Base-by-base conservation (phyloP, 2,329 filamentous ascomycete genomes). In the Gliomastix tumulicola region DNA sequence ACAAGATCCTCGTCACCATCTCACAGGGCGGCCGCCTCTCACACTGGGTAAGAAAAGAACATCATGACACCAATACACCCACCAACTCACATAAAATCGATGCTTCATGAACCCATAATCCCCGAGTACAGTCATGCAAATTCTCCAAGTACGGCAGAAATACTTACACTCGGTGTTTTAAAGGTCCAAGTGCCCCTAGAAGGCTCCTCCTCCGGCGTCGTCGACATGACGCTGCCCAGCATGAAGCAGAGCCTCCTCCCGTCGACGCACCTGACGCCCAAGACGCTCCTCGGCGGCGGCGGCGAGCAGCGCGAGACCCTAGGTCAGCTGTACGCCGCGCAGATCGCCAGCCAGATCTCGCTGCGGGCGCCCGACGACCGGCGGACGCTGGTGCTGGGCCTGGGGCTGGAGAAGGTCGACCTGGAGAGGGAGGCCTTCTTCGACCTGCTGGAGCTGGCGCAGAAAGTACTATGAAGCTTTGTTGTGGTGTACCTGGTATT, bases 1-100 rank as follows among this genome's bases (percentile, higher is more conserved):
- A 97, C 71, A 94, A 88, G 61, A 88, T 98, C 49, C 65, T 98
- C 49, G 68, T 98, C 44, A 96, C 88, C 2, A 74, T 97, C 41
- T 86, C 85, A 1, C 92, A 97, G 63, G 76, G 82, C 42, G 90
- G 89, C 7, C 76, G 82, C 41, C 65, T 97, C 32, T 84, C 86
- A 16, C 92, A 97, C 70, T 98, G 92, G 92, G 88, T 96, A 68
- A 37, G n/a, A n/a, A n/a, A n/a, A n/a, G n/a, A n/a, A n/a, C n/a
- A n/a, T n/a, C n/a, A n/a, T n/a, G n/a, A n/a, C n/a, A n/a, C n/a
- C n/a, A n/a, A n/a, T n/a, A n/a, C n/a, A n/a, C n/a, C n/a, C n/a
- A n/a, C n/a, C n/a, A n/a, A n/a, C n/a, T n/a, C n/a, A n/a, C n/a
- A n/a, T n/a, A n/a, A n/a, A n/a, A n/a, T n/a, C n/a, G n/a, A n/a